Evolutionary conservation across 305 asterid species (phyloP), one percentile per base, ranked within the genome.

Genomic region (Euphrasia arctica): DNA sequence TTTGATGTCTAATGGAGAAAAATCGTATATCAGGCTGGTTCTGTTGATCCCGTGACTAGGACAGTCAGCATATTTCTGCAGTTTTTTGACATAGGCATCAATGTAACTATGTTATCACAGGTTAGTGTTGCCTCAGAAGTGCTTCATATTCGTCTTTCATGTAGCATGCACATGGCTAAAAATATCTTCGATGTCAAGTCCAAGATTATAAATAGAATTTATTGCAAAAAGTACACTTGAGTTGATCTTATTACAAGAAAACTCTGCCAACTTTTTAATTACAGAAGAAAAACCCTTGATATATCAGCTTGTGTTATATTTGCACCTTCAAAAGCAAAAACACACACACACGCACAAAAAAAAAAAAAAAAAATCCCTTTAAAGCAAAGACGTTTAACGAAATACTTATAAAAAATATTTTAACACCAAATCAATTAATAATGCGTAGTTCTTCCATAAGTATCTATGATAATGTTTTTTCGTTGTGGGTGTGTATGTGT

Each of bases 1-100:
- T 67, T 41, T 62, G 39, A 55, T 56, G 50, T 64, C 58, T 65
- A 68, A 66, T 56, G 68, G 56, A 64, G 63, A 43, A 39, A 75
- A 59, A 22, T 71, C 48, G 66, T 74, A 68, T 73, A 57, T 68
- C 91, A 92, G 98, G 91, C 89, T 78, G 97, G 97, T 82, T 87
- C 95, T 28, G 88, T 79, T 66, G 98, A 92, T 79, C 98, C 98
- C 28, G 98, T 92, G 62, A 92, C 96, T 13, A 75, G 86, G 83
- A 81, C 95, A 70, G 83, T 92, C 76, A 89, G 95, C 88, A 92
- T 92, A 69, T 85, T 84, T 72, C 79, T 92, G 83, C 96, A 92
- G 81, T 83, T 82, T 76, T 92, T 92, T 73, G 97, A 92, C 70
- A 87, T 92, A 66, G 97, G 98, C 68, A 85, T 92, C 72, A 72